Conservation (phyloP, 192 early-diverging fungal genomes). For the Rhizophagus clarus region DNA sequence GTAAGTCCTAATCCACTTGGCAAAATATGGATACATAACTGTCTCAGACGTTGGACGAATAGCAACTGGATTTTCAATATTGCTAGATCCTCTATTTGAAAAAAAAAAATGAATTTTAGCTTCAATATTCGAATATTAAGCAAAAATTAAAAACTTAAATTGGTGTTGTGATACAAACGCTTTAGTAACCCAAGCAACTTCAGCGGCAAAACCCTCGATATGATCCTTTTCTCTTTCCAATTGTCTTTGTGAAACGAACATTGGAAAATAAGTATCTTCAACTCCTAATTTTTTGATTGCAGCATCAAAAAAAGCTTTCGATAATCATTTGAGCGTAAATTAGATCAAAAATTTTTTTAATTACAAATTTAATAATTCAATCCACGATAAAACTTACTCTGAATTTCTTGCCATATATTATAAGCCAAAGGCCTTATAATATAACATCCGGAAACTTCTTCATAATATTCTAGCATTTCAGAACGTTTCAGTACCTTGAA, state of each 20-base stretch:
- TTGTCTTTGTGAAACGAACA: constrained; percentile 91
- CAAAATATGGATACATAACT: constrained; percentile 99
- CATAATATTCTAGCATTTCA: constrained; percentile 99
- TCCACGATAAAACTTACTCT: constrained; percentile 51
- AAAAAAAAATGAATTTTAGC: not conserved
- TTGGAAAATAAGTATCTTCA: constrained; percentile 98
- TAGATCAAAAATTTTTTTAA: too few species aligned
- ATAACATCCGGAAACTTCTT: constrained; percentile 93
- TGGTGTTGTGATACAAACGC: constrained; percentile 53
- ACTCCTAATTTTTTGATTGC: constrained; percentile 92
- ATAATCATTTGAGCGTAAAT: not conserved
- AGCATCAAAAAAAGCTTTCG: constrained; percentile 83
- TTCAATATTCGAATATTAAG: constrained; percentile 11
- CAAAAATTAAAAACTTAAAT: not conserved
- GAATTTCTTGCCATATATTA: constrained; percentile 97
- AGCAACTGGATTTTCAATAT: constrained; percentile 96
- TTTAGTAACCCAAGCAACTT: constrained; percentile 99
- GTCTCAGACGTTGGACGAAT: constrained; percentile 99
- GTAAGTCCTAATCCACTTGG: constrained; percentile 96
- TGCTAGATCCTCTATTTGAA: constrained; percentile 67
- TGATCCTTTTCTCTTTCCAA: constrained; percentile 98
- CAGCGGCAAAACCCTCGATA: constrained; percentile 98
- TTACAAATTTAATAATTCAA: too few species aligned
- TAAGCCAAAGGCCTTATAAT: constrained; percentile 95
- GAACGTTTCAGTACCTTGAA: constrained; percentile 76